These are phyloP conservation scores for Mycena leptocephala DNA, from an alignment of 768 basidiomycete species.

Conservation along the genomic window DNA sequence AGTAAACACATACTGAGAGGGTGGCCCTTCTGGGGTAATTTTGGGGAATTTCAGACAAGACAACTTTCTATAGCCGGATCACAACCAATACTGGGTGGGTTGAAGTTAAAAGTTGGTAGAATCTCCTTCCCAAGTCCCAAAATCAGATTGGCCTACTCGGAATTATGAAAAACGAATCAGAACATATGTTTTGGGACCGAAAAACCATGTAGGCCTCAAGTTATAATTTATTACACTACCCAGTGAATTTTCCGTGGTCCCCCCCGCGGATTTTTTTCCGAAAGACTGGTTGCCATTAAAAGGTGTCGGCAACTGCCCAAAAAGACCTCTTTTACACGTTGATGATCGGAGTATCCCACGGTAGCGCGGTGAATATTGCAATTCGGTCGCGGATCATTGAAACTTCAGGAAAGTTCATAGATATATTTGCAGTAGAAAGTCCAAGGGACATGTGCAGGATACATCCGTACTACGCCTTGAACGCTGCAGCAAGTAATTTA, in stretches of 20 bases:
- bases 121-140: neutral
- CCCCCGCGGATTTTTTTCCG: neutral
- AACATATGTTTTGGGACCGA: neutral
- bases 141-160: neutral
- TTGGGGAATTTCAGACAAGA: neutral
- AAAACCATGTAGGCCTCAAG: neutral
- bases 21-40: neutral
- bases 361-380: too few species aligned
- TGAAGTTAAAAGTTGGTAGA: constrained; percentile 4
- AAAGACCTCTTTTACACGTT: neutral
- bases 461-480: too few species aligned
- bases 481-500: too few species aligned
- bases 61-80: neutral
- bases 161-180: neutral
- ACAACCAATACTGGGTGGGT: neutral
- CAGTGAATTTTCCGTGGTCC: neutral
- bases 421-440: too few species aligned
- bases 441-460: too few species aligned
- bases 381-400: too few species aligned
- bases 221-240: neutral
- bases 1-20: neutral
- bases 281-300: neutral
- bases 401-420: too few species aligned
- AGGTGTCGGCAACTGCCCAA: neutral
- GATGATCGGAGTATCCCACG: too few species aligned